Percentiles rank a stretch among this genome's conserved stretches.
phyloP scores from a whole-genome alignment of 257 asterid species.

The Craterostigma plantagineum region DNA sequence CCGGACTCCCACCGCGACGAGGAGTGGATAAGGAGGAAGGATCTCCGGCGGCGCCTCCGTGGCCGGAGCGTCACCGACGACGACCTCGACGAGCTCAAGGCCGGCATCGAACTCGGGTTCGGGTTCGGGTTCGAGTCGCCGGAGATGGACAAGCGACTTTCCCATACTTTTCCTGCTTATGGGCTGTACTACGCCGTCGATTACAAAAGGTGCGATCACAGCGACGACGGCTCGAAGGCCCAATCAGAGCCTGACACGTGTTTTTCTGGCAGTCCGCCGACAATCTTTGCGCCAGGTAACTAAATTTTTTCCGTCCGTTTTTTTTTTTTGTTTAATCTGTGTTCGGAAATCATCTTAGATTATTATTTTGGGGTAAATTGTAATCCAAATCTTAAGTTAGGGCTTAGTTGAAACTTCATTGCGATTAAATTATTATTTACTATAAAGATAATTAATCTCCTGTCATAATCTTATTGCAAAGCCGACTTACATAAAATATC shows the following conservation, averaged over 20 bases:
- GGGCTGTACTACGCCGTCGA: conserved; percentile 44
- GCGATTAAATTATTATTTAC: not conserved
- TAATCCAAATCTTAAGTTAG: too few species aligned
- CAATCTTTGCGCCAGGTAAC: conserved; percentile 39
- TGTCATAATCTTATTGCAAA: too few species aligned
- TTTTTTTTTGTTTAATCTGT: too few species aligned
- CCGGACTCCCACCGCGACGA: conserved; percentile 44
- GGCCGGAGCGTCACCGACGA: conserved; percentile 61
- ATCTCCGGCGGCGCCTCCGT: conserved; percentile 18
- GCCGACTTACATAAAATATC: too few species aligned
- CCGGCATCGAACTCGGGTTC: conserved; percentile 66
- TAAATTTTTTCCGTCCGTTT: not conserved
- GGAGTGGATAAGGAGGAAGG: conserved; percentile 58
- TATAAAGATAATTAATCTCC: too few species aligned
- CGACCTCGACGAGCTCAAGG: conserved; percentile 66
- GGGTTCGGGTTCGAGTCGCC: conserved; percentile 65
- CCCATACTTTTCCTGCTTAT: conserved; percentile 62
- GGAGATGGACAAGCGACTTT: conserved; percentile 47
- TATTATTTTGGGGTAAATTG: too few species aligned
- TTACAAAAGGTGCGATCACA: conserved; percentile 17
- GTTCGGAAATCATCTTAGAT: too few species aligned
- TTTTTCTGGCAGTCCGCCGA: conserved; percentile 43
- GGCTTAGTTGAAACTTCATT: too few species aligned
- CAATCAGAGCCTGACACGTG: conserved; percentile 24
- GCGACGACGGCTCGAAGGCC: conserved; percentile 19